Evolutionary conservation across 768 basidiomycete genomes (phyloP).

Genomic region (Lactarius hatsudake): DNA sequence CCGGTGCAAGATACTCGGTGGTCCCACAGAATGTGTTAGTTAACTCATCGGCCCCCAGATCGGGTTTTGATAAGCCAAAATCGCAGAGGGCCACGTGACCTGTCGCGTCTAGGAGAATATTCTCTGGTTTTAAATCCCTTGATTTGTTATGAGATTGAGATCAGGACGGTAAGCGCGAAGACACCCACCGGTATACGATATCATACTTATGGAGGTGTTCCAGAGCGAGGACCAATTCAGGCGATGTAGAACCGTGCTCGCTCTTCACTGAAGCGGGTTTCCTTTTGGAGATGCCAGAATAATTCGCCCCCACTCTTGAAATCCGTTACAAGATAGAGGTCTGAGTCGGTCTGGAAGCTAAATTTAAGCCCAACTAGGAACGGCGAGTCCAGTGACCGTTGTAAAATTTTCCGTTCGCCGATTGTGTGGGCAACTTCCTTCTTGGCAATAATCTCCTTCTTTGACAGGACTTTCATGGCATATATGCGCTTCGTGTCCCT

Average conservation of each 20-base stretch:
- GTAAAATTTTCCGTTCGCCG: constrained; percentile 97
- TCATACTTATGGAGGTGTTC: constrained; percentile 98
- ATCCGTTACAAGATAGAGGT: constrained; percentile 95
- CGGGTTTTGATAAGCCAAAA: constrained; percentile 96
- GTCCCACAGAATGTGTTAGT: constrained; percentile 99
- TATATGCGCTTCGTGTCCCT: constrained; percentile 98
- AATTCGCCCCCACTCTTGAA: constrained; percentile 98
- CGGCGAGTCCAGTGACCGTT: constrained; percentile 87
- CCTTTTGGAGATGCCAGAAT: constrained; percentile 97
- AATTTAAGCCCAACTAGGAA: constrained; percentile 99
- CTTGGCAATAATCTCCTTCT: constrained; percentile 98
- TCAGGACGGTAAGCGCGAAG: constrained; percentile 27
- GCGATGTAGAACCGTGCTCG: constrained; percentile 95
- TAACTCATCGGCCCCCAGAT: constrained; percentile 87
- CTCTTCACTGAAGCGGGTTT: constrained; percentile 91
- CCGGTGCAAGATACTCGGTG: constrained; percentile 97
- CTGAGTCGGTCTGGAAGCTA: constrained; percentile 93
- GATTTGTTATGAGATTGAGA: constrained; percentile 2
- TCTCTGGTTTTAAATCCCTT: constrained; percentile 96
- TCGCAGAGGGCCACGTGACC: constrained; percentile 98
- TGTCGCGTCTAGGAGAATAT: constrained; percentile 96
- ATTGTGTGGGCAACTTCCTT: constrained; percentile 99
- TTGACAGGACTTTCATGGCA: constrained; percentile 98
- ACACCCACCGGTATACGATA: constrained; percentile 85
- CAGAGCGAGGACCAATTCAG: constrained; percentile 90